Evolutionary conservation across 352 stramenopile genomes (phyloP).

Genomic region (Phytopythium litorale): DNA sequence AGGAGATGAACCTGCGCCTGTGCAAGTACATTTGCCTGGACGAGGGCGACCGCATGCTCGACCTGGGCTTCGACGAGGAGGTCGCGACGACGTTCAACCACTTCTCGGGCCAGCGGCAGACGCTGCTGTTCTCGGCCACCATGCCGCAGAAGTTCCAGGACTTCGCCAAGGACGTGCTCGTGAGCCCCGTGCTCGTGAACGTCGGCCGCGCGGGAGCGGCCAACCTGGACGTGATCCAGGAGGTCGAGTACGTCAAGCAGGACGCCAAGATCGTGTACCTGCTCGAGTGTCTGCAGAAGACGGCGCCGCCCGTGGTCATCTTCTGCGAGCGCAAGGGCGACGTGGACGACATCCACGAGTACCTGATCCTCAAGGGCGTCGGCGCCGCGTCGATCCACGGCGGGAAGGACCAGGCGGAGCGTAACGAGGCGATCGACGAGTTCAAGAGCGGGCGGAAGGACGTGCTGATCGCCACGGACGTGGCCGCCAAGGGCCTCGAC

Average conservation of each 20-base stretch:
- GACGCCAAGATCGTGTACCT: conserved; percentile 99
- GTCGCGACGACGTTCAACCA: conserved; percentile 98
- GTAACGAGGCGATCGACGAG: conserved; percentile 94
- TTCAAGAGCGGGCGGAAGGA: conserved; percentile 96
- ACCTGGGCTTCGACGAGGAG: conserved; percentile 93
- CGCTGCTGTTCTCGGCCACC: conserved; percentile 97
- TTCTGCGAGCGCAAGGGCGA: conserved; percentile 98
- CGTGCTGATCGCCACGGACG: conserved; percentile 97
- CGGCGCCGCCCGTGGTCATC: conserved; percentile 96
- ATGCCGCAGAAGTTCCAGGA: conserved; percentile 99
- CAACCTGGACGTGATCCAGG: conserved; percentile 99
- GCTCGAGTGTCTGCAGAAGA: conserved; percentile 99
- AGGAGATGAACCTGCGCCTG: conserved; percentile 93
- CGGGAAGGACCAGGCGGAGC: conserved; percentile 97
- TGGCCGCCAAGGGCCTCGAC: conserved; percentile 98
- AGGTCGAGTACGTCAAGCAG: conserved; percentile 99
- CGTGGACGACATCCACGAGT: conserved; percentile 99
- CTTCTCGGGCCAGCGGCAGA: conserved; percentile 96
- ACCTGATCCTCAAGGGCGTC: conserved; percentile 97
- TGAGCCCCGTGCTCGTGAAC: conserved; percentile 98
- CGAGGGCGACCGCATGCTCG: conserved; percentile 98
- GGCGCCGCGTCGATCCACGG: conserved; percentile 96
- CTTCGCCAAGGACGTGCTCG: conserved; percentile 95
- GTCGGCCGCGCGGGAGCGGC: conserved; percentile 96
- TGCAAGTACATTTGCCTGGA: conserved; percentile 98